phyloP scores from a whole-genome alignment of 805 yeast species.

The Hanseniaspora lachancei region DNA sequence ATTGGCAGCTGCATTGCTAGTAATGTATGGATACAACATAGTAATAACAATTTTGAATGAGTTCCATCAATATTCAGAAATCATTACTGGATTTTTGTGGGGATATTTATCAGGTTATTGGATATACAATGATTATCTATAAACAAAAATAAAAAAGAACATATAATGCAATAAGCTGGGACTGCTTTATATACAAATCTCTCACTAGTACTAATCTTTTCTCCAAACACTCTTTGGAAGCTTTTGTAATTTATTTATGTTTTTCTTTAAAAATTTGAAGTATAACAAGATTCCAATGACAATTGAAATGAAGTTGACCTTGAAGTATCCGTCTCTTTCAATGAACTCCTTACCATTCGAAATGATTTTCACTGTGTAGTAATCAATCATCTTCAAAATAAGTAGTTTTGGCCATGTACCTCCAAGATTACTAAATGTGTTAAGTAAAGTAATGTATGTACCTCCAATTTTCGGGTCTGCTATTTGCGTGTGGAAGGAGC shows the following conservation, averaged over 20 bases:
- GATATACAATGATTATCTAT: slow-evolving; percentile 23
- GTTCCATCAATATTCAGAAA: slow-evolving; percentile 1
- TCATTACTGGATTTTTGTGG: slow-evolving; percentile 26
- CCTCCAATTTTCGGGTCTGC: slow-evolving; percentile 97
- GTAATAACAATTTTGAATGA: slow-evolving; percentile 7
- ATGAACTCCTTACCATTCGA: background rate
- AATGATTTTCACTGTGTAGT: slow-evolving; percentile 44
- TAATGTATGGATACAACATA: slow-evolving; percentile 8
- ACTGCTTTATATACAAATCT: background rate
- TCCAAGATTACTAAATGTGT: slow-evolving; percentile 83
- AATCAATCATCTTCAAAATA: slow-evolving; percentile 67
- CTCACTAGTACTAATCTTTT: slow-evolving; percentile 5
- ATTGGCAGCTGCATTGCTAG: background rate
- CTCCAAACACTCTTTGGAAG: slow-evolving; percentile 73
- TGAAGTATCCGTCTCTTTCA: slow-evolving; percentile 69
- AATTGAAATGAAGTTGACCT: slow-evolving; percentile 63
- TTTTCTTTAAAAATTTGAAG: slow-evolving; percentile 49
- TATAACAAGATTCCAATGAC: slow-evolving; percentile 51
- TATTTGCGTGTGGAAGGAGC: slow-evolving; percentile 87
- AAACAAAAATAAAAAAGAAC: slow-evolving; percentile 14
- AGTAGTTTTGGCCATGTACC: slow-evolving; percentile 96
- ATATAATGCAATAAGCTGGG: background rate
- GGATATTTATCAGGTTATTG: slow-evolving; percentile 9
- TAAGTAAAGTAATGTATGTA: slow-evolving; percentile 91
- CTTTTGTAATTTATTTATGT: slow-evolving; percentile 52